Conservation (phyloP, 1,284 basidiomycete genomes). For the Trametes hirsuta region DNA sequence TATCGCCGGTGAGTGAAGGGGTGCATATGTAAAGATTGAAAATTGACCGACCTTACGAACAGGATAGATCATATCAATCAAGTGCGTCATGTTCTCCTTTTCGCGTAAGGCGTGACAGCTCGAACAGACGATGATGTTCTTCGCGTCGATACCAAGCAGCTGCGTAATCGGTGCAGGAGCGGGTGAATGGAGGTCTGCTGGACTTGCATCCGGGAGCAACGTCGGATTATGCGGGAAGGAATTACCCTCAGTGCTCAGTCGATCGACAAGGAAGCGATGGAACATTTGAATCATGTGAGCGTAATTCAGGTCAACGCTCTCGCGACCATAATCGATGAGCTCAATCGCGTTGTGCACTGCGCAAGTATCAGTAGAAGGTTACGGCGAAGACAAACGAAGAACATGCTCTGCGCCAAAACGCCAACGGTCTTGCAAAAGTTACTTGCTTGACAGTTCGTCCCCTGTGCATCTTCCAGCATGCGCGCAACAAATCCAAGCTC, state of each 20-base stretch:
- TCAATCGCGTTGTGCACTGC: constrained; percentile 76
- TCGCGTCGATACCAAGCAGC: constrained; percentile 76
- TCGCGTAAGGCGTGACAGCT: constrained; percentile 73
- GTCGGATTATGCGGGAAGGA: constrained; percentile 61
- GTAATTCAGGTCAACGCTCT: constrained; percentile 74
- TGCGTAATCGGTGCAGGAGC: constrained; percentile 76
- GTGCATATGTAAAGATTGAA: constrained; percentile 15
- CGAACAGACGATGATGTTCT: constrained; percentile 76
- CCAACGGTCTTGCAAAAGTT: constrained; percentile 96
- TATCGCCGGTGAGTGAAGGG: constrained; percentile 3
- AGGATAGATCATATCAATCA: constrained; percentile 90
- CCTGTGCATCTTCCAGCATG: constrained; percentile 95
- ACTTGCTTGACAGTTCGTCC: constrained; percentile 94
- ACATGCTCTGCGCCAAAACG: constrained; percentile 73
- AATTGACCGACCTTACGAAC: constrained; percentile 58
- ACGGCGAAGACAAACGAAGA: background rate
- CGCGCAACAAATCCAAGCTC: constrained; percentile 95
- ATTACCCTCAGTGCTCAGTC: constrained; percentile 73
- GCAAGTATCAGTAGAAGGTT: constrained; percentile 23
- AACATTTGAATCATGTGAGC: constrained; percentile 92
- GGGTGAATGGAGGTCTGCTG: constrained; percentile 38
- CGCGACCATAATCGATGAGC: constrained; percentile 87
- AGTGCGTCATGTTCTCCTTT: constrained; percentile 78
- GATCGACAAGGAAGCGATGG: constrained; percentile 92
- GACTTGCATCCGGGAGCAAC: constrained; percentile 44